Base-by-base conservation (phyloP, 305 asterid genomes). In the Vinca major region DNA sequence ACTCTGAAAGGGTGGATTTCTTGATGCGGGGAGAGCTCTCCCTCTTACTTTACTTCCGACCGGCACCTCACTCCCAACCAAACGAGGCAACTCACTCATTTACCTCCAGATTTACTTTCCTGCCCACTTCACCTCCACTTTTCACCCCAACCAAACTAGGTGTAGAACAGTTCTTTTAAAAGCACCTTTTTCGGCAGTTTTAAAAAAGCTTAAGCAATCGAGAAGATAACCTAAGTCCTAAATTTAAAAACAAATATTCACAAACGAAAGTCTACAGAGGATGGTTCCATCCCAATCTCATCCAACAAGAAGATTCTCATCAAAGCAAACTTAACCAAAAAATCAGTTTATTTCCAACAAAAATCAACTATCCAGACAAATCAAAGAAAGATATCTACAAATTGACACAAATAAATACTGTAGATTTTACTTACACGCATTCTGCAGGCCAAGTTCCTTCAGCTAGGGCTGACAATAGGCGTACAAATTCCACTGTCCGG, bases 361-460 rank as follows among this genome's bases (percentile, higher is more conserved):
- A 45, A 10, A 45, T 45, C 2, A 2, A 45, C 9, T 45, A 20
- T n/a, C 55, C 33, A 52, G 54, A 37, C 41, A 20, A 10, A 6
- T 54, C 16, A 16, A 47, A 72, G 43, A 44, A n/a, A 45, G 3
- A 9, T 20, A 13, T 61, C 14, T 10, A 16, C 17, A 47, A 13
- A 43, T 60, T 64, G 5, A 0, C 13, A 26, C 16, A 3, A 19
- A 62, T 26, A 41, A 60, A 21, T 39, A 68, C 10, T 36, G 65
- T 7, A 58, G 48, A 69, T 33, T 73, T 72, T 69, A 93, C 99
- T 85, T 84, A 93, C 99, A 86, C 97, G 60, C 99, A 93, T 72
- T 93, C 93, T 40, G 99, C 82, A 51, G 99, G 90, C 97, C 99
- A 94, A 73, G 86, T 80, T 71, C 97, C 97, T 80, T 89, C 96